phyloP scores from a whole-genome alignment of 495 filamentous ascomycete genomes.

The Trichodelitschia bisporula region DNA sequence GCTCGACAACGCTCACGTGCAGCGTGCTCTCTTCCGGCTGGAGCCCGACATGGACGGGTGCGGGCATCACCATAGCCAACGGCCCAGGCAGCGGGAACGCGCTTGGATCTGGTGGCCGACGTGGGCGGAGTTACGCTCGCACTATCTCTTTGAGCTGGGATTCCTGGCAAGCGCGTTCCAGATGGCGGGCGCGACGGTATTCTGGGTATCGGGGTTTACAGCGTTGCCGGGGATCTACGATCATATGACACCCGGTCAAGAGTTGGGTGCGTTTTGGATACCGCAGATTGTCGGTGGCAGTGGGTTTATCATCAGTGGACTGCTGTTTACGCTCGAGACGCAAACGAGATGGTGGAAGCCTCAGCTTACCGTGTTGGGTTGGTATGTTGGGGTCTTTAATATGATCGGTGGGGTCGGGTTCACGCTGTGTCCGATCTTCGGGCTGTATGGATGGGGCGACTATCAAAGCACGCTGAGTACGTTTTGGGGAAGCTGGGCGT shows the following conservation, averaged over 20 bases:
- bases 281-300: conserved; percentile 42
- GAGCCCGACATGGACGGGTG: conserved; percentile 5
- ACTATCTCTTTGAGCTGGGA: conserved; percentile 43
- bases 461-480: conserved; percentile 34
- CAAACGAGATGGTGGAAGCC: conserved; percentile 41
- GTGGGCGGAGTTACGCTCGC: conserved; percentile 26
- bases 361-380: conserved; percentile 30
- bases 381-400: conserved; percentile 34
- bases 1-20: not conserved
- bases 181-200: conserved; percentile 36
- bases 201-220: conserved; percentile 44
- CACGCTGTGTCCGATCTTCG: conserved; percentile 39
- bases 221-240: conserved; percentile 32
- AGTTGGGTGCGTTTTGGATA: conserved; percentile 38
- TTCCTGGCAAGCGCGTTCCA: conserved; percentile 39
- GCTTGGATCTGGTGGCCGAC: conserved; percentile 38
- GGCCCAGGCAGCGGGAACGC: conserved; percentile 1
- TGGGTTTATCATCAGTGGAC: conserved; percentile 34
- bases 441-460: conserved; percentile 23
- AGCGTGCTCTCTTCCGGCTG: not conserved
- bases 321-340: conserved; percentile 45
- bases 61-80: conserved; percentile 31
- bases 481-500: conserved; percentile 47
- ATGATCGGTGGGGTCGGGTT: conserved; percentile 40
- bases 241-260: conserved; percentile 19